Conservation (phyloP, 208 protist genomes). For the Acanthamoeba lugdunensis region DNA sequence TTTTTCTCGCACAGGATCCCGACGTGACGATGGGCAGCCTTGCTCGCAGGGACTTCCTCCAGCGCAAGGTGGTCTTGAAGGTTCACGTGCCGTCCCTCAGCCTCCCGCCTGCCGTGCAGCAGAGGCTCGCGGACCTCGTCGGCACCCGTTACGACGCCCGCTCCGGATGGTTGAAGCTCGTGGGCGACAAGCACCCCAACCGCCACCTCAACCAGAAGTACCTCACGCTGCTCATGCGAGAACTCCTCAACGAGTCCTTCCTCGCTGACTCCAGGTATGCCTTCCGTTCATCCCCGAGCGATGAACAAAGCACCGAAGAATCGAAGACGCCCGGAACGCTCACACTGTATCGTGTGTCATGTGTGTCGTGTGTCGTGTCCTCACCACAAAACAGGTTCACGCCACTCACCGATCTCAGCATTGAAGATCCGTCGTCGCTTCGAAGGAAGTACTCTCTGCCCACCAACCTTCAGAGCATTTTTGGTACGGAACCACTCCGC, state of each 20-base stretch:
- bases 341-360: background rate
- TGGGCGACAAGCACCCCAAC: slow-evolving; percentile 60
- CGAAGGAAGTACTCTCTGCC: slow-evolving; percentile 39
- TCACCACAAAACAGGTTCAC: slow-evolving; percentile 4
- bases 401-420: background rate
- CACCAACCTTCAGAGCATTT: background rate
- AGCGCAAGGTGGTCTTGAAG: slow-evolving; percentile 60
- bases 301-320: too few relatives aligned
- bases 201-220: slow-evolving; percentile 53
- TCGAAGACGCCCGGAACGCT: too few relatives aligned
- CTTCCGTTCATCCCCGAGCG: too few relatives aligned
- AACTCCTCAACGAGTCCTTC: slow-evolving; percentile 51
- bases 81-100: slow-evolving; percentile 27
- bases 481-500: background rate
- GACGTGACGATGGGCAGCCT: slow-evolving; percentile 51
- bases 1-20: slow-evolving; percentile 1
- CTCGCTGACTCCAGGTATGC: slow-evolving; percentile 45
- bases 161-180: slow-evolving; percentile 37
- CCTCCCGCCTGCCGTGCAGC: background rate
- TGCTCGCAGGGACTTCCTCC: slow-evolving; percentile 53
- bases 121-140: slow-evolving; percentile 32
- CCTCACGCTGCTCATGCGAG: slow-evolving; percentile 40
- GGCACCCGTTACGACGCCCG: slow-evolving; percentile 14
- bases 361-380: background rate
- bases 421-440: slow-evolving; percentile 49